Evolutionary conservation across 116 monocot species (phyloP), one percentile per base, ranked within the genome.

Genomic region (Thalassia testudinum): DNA sequence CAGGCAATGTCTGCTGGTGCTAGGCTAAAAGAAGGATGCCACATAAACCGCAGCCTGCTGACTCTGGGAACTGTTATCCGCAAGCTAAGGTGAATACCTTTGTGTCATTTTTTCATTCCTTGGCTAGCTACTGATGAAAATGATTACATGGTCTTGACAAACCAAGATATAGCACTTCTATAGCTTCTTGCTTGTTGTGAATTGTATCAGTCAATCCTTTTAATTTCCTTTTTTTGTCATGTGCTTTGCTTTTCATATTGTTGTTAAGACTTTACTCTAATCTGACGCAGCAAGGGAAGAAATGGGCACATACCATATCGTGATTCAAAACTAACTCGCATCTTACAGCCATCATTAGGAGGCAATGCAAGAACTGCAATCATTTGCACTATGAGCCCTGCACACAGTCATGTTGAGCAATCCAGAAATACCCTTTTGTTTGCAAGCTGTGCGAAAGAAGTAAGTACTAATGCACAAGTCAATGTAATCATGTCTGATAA

Each of bases 351-450:
- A 16, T 85, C 86, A 1, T 62, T 99, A 26, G 99, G 99, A 62
- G 86, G 90, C 14, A 99, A 99, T 62, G 99, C 99, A 0, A 74
- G 83, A 62, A 99, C 99, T 2, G 90, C 97, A 22, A 85, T 97
- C 26, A 89, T 97, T 54, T 97, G 97, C 60, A 97, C 97, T n/a
- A 82, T 97, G 90, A 90, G 89, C 70, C 99, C 90, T 16, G 99
- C 99, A 37, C 72, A 78, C 37, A 80, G 80, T 59, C 86, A 90
- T 54, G 68, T 86, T 17, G 99, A 99, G 63, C 99, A 99, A 60
- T 86, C 99, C 0, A 77, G 78, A 38, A 99, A 99, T 50, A 83
- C 99, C 2, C 86, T 99, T 59, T 51, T 90, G 19, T 99, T 99
- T 67, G 99, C 99, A 26, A 90, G 72, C 44, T 99, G 99, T 43